Conservation (phyloP, 2,329 filamentous ascomycete species). For the Colletotrichum viniferum region DNA sequence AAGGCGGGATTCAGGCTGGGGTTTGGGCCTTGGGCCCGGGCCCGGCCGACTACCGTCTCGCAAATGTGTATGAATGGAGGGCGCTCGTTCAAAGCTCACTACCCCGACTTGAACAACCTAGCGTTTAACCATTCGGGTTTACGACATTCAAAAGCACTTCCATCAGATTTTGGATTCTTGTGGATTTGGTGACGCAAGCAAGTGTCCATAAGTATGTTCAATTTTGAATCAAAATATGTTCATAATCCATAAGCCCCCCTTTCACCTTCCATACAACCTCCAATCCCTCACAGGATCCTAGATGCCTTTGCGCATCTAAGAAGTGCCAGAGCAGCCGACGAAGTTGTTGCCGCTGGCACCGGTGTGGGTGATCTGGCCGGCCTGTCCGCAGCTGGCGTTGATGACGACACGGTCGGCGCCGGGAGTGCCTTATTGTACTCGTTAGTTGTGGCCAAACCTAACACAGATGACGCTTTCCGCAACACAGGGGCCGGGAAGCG, state of each 20-base stretch:
- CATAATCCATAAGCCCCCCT: neutral
- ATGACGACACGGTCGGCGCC: constrained; percentile 72
- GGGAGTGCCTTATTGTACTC: constrained; percentile 52
- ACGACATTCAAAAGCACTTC: too few relatives aligned
- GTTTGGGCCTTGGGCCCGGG: too few relatives aligned
- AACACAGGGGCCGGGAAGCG: neutral
- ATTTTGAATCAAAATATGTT: neutral
- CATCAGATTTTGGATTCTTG: too few relatives aligned
- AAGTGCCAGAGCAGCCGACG: constrained; percentile 46
- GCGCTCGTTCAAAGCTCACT: too few relatives aligned
- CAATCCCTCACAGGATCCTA: neutral
- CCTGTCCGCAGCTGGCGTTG: constrained; percentile 59
- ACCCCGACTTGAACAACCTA: too few relatives aligned
- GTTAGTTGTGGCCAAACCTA: neutral
- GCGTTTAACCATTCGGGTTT: too few relatives aligned
- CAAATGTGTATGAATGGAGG: too few relatives aligned
- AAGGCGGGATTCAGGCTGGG: too few relatives aligned
- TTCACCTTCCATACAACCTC: neutral
- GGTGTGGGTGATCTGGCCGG: constrained; percentile 73
- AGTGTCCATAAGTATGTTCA: neutral
- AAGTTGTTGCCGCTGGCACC: constrained; percentile 72
- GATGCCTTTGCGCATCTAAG: neutral
- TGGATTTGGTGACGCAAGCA: neutral
- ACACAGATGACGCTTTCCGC: neutral
- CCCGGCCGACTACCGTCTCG: too few relatives aligned